phyloP scores from a whole-genome alignment of 371 early-diverging fungal genomes.

The Actinomucor elegans region DNA sequence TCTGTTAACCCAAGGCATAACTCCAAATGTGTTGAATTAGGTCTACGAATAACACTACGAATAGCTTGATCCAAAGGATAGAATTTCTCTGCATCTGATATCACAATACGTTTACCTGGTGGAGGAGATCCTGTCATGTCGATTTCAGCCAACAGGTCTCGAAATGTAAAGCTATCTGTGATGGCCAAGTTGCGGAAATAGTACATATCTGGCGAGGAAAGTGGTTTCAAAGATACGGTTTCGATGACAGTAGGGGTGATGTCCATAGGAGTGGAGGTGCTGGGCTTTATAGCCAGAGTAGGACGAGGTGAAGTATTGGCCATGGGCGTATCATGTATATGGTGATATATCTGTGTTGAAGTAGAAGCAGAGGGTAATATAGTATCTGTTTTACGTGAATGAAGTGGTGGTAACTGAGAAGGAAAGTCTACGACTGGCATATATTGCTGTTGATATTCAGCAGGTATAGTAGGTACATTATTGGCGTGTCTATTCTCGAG shows the following conservation, averaged over 20 bases:
- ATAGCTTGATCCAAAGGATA: constrained; percentile 37
- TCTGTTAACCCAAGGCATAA: constrained; percentile 29
- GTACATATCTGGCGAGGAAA: constrained; percentile 6
- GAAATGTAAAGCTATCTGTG: constrained; percentile 32
- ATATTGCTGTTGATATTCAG: not conserved
- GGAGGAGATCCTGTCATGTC: constrained; percentile 36
- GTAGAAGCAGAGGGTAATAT: not conserved
- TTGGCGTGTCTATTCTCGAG: no score
- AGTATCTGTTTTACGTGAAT: constrained; percentile 1
- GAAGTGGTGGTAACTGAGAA: constrained; percentile 28
- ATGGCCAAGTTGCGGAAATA: constrained; percentile 37
- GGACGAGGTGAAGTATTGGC: not conserved
- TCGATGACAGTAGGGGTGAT: constrained; percentile 15
- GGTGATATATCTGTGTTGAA: not conserved
- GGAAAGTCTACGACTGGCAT: constrained; percentile 9
- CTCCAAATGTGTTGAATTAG: constrained; percentile 25
- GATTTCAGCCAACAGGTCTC: constrained; percentile 29
- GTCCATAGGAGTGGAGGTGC: not conserved
- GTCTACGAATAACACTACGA: constrained; percentile 25
- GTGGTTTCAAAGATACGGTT: constrained; percentile 28
- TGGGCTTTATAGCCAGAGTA: no score
- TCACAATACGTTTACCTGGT: constrained; percentile 34
- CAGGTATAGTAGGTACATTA: not conserved
- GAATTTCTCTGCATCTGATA: constrained; percentile 24
- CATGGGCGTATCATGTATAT: not conserved